phyloP scores from a whole-genome alignment of 176 grass and related monocot species.

The Miscanthus lutarioriparius region DNA sequence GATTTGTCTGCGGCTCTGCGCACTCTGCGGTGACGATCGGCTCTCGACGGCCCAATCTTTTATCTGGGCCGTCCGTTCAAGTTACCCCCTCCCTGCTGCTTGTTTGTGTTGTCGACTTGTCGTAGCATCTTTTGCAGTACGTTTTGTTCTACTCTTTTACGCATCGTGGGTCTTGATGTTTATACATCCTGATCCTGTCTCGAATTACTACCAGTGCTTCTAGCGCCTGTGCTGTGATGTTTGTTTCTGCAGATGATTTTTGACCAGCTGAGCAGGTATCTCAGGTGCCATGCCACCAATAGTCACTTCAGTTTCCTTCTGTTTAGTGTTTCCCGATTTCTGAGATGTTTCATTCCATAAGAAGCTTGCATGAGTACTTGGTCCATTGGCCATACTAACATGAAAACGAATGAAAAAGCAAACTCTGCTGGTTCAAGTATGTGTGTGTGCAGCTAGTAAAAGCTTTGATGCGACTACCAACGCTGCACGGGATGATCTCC shows the following conservation, averaged over 20 bases:
- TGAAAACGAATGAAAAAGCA: not conserved
- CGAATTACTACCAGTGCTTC: not conserved
- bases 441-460: not conserved
- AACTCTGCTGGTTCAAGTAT: not conserved
- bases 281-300: too few species aligned
- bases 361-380: not conserved
- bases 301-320: not conserved
- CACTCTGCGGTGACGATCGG: not conserved
- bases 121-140: not conserved
- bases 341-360: not conserved
- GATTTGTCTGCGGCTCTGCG: not conserved
- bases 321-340: not conserved
- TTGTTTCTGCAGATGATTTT: slow-evolving; percentile 13
- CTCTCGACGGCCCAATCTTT: slow-evolving; percentile 16
- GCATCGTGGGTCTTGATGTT: not conserved
- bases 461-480: not conserved
- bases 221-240: not conserved
- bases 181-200: not conserved
- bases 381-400: not conserved
- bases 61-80: slow-evolving; percentile 10
- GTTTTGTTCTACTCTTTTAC: not conserved
- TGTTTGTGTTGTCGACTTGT: slow-evolving; percentile 4
- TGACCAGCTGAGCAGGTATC: not conserved
- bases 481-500: not conserved
- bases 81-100: not conserved